Evolutionary conservation across 129 eudicot species (phyloP), one percentile per base, ranked within the genome.

Genomic region (Escallonia rubra): DNA sequence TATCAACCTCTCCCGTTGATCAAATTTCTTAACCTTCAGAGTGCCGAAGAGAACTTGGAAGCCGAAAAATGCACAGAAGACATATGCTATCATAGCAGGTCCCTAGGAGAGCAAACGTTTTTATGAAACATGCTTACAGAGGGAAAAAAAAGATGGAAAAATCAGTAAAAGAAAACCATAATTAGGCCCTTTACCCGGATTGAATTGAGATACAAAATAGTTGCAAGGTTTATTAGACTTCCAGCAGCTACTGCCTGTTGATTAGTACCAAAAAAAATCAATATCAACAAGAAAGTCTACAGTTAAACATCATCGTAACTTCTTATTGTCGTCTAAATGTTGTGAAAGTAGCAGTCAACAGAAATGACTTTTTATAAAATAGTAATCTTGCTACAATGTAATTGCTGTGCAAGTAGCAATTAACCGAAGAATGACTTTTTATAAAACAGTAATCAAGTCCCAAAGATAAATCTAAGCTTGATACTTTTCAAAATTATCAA

Each of bases 191-290:
- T 78, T 74, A 93, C 99, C 65, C 83, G 75, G 66, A 93, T 77
- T 47, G 95, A 84, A 56, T 93, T 83, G 39, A 89, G 74, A 71
- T 89, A 67, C 61, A 93, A 79, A 74, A 93, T 80, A 61, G 99
- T 93, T 10, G 85, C 99, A 45, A 93, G 90, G 76, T 93, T 93
- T 61, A 93, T 75, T 64, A 93, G 71, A 70, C 88, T 93, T 80
- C 96, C 99, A 78, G 96, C 96, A 63, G 95, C 96, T 65, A 93
- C 88, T 41, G 90, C 93, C 99, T 93, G 93, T 79, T 63, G 49
- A 77, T 63, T 64, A 57, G 51, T 56, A 71, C 48, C 52, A 10
- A 64, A 8, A 2, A 23, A 55, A 46, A 64, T 23, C 34, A 23
- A 23, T 23, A 23, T 1, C 34, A 23, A 23, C 34, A 23, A 23